Evolutionary conservation across 176 grass and related monocot species (phyloP).

Genomic region (Cenchrus purpureus): DNA sequence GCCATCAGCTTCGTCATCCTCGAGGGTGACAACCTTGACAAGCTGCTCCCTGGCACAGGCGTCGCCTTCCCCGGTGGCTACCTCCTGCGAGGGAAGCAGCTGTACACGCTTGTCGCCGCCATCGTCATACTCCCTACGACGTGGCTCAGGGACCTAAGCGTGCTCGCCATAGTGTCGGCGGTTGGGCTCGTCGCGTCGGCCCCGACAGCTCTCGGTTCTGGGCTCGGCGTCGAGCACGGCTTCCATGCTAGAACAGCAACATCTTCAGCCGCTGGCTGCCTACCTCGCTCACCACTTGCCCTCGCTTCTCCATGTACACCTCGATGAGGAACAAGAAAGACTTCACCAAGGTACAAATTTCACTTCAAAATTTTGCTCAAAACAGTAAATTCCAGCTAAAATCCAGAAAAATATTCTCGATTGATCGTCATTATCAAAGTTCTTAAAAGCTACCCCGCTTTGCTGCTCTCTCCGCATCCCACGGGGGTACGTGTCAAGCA

Average conservation of each 20-base stretch:
- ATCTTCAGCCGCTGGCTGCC: conserved; percentile 45
- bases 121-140: conserved; percentile 57
- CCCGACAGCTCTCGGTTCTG: conserved; percentile 54
- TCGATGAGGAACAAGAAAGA: conserved; percentile 51
- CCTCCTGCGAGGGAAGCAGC: conserved; percentile 51
- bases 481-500: too few relatives aligned
- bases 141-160: conserved; percentile 53
- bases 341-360: conserved; percentile 53
- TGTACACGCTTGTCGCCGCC: conserved; percentile 41
- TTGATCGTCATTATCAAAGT: background rate
- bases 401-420: background rate
- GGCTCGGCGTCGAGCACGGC: conserved; percentile 53
- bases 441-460: too few relatives aligned
- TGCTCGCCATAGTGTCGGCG: conserved; percentile 65
- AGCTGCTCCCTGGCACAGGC: conserved; percentile 38
- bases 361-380: background rate
- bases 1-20: conserved; percentile 54
- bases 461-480: too few relatives aligned
- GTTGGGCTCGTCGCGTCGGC: conserved; percentile 58
- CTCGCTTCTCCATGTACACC: too few relatives aligned
- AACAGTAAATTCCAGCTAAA: background rate
- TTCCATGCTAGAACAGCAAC: conserved; percentile 29
- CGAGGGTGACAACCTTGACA: conserved; percentile 61
- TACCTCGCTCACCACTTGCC: conserved; percentile 47
- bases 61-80: conserved; percentile 6